A percentile compares a stretch with the other conserved stretches of the same genome.
These are phyloP conservation scores for Elaeagnus macrophylla DNA, from an alignment of 306 rosid species.

Conservation along the genomic window DNA sequence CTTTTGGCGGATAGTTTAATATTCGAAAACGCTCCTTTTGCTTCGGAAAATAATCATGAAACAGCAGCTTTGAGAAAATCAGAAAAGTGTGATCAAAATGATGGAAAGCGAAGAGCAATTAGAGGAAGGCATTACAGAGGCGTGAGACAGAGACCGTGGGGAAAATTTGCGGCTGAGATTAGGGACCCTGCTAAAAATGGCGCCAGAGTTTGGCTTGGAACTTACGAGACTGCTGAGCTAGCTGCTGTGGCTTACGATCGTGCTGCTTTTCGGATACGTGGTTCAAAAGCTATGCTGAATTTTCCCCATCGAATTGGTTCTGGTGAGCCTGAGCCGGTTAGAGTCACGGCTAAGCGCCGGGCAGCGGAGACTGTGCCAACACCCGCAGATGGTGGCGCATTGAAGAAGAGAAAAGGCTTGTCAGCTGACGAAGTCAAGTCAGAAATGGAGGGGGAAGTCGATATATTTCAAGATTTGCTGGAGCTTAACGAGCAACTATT, in stretches of 20 bases:
- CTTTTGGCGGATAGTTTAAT: not conserved
- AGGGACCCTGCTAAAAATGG: constrained; percentile 48
- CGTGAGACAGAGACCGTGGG: constrained; percentile 51
- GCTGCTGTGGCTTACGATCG: constrained; percentile 57
- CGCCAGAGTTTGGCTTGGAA: constrained; percentile 54
- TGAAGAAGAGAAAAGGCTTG: constrained; percentile 23
- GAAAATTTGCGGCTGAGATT: constrained; percentile 52
- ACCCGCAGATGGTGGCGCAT: not conserved
- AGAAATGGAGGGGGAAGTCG: too few species aligned
- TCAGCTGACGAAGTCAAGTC: too few species aligned
- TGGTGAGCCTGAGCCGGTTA: constrained; percentile 37
- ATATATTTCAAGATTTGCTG: too few species aligned
- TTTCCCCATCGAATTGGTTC: constrained; percentile 46
- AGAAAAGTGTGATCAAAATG: not conserved
- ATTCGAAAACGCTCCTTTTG: not conserved
- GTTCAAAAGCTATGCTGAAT: constrained; percentile 50
- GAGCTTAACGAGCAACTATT: too few species aligned
- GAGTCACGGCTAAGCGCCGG: constrained; percentile 38
- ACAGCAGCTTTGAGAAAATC: not conserved
- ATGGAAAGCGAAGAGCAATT: not conserved
- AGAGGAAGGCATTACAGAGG: constrained; percentile 38
- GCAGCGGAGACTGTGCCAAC: constrained; percentile 12
- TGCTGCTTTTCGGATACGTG: constrained; percentile 47
- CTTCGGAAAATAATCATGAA: not conserved
- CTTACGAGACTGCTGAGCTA: constrained; percentile 50